Base-by-base conservation (phyloP, 352 stramenopile genomes). In the Globisporangium camurandrum region DNA sequence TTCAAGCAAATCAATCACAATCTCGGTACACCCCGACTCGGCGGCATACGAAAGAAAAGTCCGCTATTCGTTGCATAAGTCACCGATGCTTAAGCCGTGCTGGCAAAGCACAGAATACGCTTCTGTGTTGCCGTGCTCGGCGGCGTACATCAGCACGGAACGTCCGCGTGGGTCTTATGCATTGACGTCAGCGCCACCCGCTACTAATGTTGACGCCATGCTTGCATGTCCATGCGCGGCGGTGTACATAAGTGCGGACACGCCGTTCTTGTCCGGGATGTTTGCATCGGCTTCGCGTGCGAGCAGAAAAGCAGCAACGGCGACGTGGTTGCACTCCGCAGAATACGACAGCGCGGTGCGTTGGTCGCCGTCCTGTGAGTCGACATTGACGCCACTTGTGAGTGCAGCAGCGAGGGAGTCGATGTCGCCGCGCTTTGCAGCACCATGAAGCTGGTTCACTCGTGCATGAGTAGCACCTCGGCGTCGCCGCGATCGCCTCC, bases 101-200 rank as follows among this genome's bases (percentile, higher is more conserved):
- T 12, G 3, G 8, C 17, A 17, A 3, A 39, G 1, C 33, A 12
- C 6, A 12, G 12, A 12, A 19, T 17, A 39, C 33, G 19, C 33
- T 12, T 39, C 33, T 12, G 34, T 14, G 34, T 53, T 10, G n/a
- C 47, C 47, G 16, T 33, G 37, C 19, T 36, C n/a, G 30, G 47
- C 37, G 19, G 47, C 47, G 19, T 1, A 1, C 7, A 19, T 31
- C 34, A 46, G 14, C 19, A 34, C 8, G 6, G 33, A 12, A 17
- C 19, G 36, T 53, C 17, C 27, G 4, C 14, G n/a, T 11, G 6
- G 11, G 11, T 43, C 19, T 3, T 43, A n/a, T 43, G n/a, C 37
- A 39, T 43, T 43, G 0, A 14, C 37, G 5, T 43, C 37, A 26
- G 37, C 37, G 37, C 37, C 37, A 43, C 16, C 14, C n/a, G n/a